These are phyloP conservation scores for Patellaria atrata DNA, from an alignment of 495 filamentous ascomycete species.

Conservation along the genomic window DNA sequence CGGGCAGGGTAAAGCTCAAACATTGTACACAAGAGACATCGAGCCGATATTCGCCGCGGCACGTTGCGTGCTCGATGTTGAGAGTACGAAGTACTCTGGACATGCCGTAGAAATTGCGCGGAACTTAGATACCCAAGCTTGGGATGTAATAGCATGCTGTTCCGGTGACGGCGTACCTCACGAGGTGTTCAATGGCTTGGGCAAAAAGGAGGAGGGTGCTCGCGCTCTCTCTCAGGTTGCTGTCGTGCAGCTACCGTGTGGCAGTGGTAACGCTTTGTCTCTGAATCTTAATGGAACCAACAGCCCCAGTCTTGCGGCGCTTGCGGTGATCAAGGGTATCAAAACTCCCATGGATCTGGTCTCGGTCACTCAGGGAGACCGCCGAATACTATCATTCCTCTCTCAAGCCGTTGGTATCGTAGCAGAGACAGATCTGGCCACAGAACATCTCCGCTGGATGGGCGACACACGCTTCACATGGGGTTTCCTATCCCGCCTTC, in stretches of 20 bases:
- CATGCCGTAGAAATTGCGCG: slow-evolving; percentile 68
- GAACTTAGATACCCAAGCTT: slow-evolving; percentile 62
- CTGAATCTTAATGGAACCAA: slow-evolving; percentile 78
- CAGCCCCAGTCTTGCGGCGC: slow-evolving; percentile 57
- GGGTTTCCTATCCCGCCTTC: slow-evolving; percentile 59
- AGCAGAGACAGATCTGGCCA: slow-evolving; percentile 76
- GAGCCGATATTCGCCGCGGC: slow-evolving; percentile 77
- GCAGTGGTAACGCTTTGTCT: slow-evolving; percentile 86
- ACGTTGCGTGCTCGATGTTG: slow-evolving; percentile 58
- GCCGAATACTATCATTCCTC: slow-evolving; percentile 68
- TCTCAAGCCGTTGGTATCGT: slow-evolving; percentile 85
- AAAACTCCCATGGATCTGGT: slow-evolving; percentile 69
- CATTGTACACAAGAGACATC: slow-evolving; percentile 59
- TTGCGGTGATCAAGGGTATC: slow-evolving; percentile 74
- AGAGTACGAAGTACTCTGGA: slow-evolving; percentile 54
- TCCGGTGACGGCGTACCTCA: slow-evolving; percentile 87
- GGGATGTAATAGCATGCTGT: slow-evolving; percentile 73
- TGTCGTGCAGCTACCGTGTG: slow-evolving; percentile 79
- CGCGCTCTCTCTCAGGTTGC: slow-evolving; percentile 66
- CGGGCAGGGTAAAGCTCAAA: slow-evolving; percentile 63
- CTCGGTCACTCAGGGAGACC: slow-evolving; percentile 68
- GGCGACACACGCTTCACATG: slow-evolving; percentile 70
- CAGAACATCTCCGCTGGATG: slow-evolving; percentile 87
- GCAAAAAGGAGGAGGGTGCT: slow-evolving; percentile 55
- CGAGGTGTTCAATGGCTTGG: slow-evolving; percentile 90